phyloP scores from a whole-genome alignment of 1,139 yeast species.

The Nadsonia commutata region DNA sequence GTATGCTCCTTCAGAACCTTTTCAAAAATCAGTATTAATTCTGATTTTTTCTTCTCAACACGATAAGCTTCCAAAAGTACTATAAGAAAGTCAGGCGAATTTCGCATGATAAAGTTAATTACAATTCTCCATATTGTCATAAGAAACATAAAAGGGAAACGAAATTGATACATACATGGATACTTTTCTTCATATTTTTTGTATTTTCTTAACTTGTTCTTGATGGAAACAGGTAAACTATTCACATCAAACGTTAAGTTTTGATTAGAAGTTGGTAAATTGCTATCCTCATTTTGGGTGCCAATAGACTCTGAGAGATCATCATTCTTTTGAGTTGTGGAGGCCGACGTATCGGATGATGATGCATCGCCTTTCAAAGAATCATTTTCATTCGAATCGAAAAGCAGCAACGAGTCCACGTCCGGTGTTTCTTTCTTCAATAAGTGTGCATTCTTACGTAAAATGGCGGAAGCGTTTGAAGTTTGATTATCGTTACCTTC shows the following conservation, averaged over 20 bases:
- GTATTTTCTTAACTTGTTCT: conserved; percentile 53
- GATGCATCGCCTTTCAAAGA: not conserved
- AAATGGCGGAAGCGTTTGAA: conserved; percentile 7
- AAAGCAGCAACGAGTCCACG: conserved; percentile 13
- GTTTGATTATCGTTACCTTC: conserved; percentile 1
- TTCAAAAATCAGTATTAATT: conserved; percentile 52
- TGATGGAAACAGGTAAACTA: conserved; percentile 31
- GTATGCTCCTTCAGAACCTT: conserved; percentile 62
- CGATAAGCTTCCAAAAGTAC: conserved; percentile 66
- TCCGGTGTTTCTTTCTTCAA: conserved; percentile 19
- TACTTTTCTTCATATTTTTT: conserved; percentile 81
- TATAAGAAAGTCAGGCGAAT: conserved; percentile 2
- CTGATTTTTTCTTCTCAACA: conserved; percentile 55
- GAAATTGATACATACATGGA: conserved; percentile 30
- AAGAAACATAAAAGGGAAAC: not conserved
- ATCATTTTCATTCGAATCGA: not conserved
- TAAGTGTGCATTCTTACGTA: conserved; percentile 17
- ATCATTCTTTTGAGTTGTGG: no score
- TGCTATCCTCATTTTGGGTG: not conserved
- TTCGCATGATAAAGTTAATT: not conserved
- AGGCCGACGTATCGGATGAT: no score
- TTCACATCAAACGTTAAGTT: conserved; percentile 2
- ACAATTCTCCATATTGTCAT: conserved; percentile 3
- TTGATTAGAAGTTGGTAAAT: conserved; percentile 4
- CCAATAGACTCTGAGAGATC: conserved; percentile 1